Evolutionary conservation across 2,329 filamentous ascomycete genomes (phyloP), one percentile per base, ranked within the genome.

Genomic region (Paracamarosporium sp.): DNA sequence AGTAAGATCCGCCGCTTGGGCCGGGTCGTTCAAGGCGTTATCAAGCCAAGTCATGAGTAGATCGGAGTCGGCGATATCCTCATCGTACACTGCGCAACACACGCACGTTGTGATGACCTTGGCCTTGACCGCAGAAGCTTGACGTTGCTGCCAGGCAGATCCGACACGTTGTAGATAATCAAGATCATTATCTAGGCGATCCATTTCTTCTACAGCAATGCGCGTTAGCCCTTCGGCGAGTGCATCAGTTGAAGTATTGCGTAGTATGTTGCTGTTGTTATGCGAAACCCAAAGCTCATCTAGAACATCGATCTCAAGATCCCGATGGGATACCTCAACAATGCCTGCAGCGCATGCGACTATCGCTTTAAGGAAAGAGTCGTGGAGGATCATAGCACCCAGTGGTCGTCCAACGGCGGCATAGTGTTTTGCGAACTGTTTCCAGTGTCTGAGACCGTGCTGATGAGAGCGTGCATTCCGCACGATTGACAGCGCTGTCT

Each of bases 401-500:
- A 99, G 80, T 0, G 96, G 94, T 20, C 92, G 86, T 9, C 91
- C 91, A 57, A 87, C 84, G 15, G 88, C 85, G 27, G 91, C 88
- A 78, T 98, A 99, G 60, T 93, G 90, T 43, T 90, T 90, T 55
- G 92, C 80, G 76, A 92, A 92, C 62, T 89, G 88, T 78, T 91
- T 96, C 95, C 95, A 99, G 64, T 97, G 91, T 69, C 88, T 90
- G 20, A 91, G 81, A 27, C 85, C 80, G 46, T 84, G 83, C 61
- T 91, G 88, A 24, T 87, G 80, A 27, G 84, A 84, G 63, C 87
- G 88, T 2, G 89, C 85, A 76, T 96, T 96, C 54, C 94, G 90
- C 62, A 98, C 90, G 8, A 91, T 93, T 8, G 94, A 97, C 56
- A 97, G 89, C 8, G 93, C 91, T 0, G 92, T 92, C 78, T 98